Percentiles rank a stretch among this genome's conserved stretches.
phyloP scores from a whole-genome alignment of 257 asterid species.

The Cinchona pubescens region DNA sequence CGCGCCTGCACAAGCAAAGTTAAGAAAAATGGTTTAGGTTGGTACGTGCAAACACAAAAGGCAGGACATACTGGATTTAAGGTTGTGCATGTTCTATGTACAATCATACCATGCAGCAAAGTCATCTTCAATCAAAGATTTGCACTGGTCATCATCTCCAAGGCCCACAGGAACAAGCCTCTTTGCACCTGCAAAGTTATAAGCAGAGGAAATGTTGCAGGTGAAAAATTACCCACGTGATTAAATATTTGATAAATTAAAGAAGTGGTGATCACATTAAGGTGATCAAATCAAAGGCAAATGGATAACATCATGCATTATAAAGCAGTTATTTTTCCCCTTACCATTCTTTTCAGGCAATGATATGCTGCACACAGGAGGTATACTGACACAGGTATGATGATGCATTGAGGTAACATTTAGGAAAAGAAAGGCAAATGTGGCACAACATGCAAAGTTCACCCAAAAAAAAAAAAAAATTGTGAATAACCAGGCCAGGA shows the following conservation, averaged over 20 bases:
- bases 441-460: background rate
- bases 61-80: background rate
- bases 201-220: slow-evolving; percentile 7
- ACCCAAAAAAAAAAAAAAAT: background rate
- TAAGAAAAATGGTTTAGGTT: slow-evolving; percentile 4
- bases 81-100: background rate
- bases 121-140: slow-evolving; percentile 99
- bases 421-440: background rate
- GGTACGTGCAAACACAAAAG: background rate
- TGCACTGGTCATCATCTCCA: slow-evolving; percentile 98
- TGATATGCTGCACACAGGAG: background rate
- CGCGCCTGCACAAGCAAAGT: slow-evolving; percentile 62
- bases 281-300: background rate
- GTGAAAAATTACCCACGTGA: background rate
- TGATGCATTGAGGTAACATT: background rate
- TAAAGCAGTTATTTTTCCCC: background rate
- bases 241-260: background rate
- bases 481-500: background rate
- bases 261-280: background rate
- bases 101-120: slow-evolving; percentile 72
- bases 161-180: slow-evolving; percentile 83
- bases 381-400: background rate
- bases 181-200: slow-evolving; percentile 64
- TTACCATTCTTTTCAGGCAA: background rate
- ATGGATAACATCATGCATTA: background rate